Base-by-base conservation (phyloP, 257 asterid species). In the Anisodus acutangulus region DNA sequence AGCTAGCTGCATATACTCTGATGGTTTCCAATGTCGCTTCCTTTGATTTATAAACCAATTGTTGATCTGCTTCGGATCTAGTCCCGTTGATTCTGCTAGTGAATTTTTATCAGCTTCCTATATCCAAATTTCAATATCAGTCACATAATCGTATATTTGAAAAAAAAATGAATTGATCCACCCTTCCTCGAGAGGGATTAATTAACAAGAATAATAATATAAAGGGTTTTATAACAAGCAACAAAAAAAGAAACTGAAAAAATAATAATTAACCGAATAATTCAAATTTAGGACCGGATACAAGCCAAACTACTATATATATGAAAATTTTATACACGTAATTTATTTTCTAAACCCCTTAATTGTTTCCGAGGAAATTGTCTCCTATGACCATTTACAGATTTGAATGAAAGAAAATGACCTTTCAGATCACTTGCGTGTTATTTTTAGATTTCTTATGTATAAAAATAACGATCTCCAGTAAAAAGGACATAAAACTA, bases 11-110 rank as follows among this genome's bases (percentile, higher is more conserved):
- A 96, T 94, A 68, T 92, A 90, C 88, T 95, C 99, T 31, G 98
- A 93, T 17, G 99, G 98, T 55, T 91, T 96, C 99, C 99, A 96
- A 76, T 96, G 98, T 58, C 99, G 84, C 88, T 96, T 96, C 91
- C 99, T 90, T 80, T 96, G 99, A 84, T 95, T 95, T 62, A 95
- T 94, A 89, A 95, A 95, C 99, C 99, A 95, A 79, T 95, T 95
- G 91, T 92, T 95, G 43, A 95, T 95, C 90, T 95, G 99, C 87
- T 94, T 95, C 88, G 92, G 98, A 80, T 95, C 97, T 8, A 96
- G 90, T 76, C 98, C 98, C 41, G 99, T 94, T 67, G 88, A 79
- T 82, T 92, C 98, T 0, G 98, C 99, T 82, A 96, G 82, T 9
- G 90, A 87, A 0, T 85, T 85, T 70, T 94, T 96, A 90, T 96